Conservation (phyloP, 495 filamentous ascomycete genomes). For the Talaromyces ruber region DNA sequence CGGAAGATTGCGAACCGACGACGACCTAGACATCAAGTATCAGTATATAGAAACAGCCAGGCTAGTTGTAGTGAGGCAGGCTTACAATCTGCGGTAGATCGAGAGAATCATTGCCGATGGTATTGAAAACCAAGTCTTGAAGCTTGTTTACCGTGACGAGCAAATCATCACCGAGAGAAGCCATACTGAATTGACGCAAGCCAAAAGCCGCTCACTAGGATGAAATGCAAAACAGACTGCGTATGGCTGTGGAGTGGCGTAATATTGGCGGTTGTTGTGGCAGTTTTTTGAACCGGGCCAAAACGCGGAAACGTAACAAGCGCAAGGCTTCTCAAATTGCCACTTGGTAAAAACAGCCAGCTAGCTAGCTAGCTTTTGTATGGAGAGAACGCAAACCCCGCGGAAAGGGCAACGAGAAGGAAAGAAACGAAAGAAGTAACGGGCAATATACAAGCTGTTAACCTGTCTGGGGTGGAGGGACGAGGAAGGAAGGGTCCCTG, state of each 20-base stretch:
- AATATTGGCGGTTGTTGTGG: neutral
- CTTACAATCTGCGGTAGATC: slow-evolving; percentile 97
- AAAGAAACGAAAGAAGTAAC: neutral
- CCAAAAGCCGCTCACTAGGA: neutral
- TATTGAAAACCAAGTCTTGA: slow-evolving; percentile 98
- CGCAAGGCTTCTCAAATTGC: neutral
- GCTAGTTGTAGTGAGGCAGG: slow-evolving; percentile 3
- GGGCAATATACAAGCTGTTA: neutral
- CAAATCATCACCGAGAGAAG: slow-evolving; percentile 81
- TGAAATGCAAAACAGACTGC: neutral
- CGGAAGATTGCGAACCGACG: slow-evolving; percentile 95
- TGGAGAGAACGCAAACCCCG: neutral
- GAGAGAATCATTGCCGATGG: slow-evolving; percentile 96
- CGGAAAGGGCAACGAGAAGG: neutral
- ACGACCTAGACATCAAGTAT: slow-evolving; percentile 60
- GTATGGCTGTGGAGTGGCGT: neutral
- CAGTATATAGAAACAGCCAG: slow-evolving; percentile 10
- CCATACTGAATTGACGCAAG: slow-evolving; percentile 33
- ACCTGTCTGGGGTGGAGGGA: neutral
- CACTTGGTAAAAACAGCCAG: neutral
- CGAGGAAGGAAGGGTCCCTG: neutral
- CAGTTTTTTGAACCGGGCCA: neutral
- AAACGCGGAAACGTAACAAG: neutral
- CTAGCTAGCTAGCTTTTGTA: neutral
- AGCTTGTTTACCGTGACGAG: slow-evolving; percentile 91